Base-by-base conservation (phyloP, 2,329 filamentous ascomycete species). In the Pestalotiopsis sp. region DNA sequence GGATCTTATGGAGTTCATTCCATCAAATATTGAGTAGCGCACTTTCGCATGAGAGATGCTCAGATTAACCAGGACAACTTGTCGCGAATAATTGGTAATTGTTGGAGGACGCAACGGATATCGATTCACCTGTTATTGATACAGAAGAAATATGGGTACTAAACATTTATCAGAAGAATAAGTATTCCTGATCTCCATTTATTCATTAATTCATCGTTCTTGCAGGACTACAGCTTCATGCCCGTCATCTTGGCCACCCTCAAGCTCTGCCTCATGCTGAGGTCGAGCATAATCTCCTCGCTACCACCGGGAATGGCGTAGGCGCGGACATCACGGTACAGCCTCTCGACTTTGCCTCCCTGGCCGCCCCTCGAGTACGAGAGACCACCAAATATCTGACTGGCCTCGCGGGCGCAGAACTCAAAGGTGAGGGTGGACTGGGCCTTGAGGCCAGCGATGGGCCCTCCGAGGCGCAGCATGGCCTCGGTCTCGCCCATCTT, bases 221-320 rank as follows among this genome's bases (percentile, higher is more conserved):
- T 23, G 14, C 17, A n/a, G 23, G 4, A 17, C 36, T 90, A 98
- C 80, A 99, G 79, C 88, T 98, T 99, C 95, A 98, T 98, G 11
- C 96, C 96, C 80, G 97, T 85, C 71, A 91, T 91, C 87, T 98
- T 91, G 75, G 94, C 93, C 67, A 99, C 96, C 80, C 90, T 91
- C 85, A 97, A 80, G 71, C 91, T 92, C 86, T 98, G 95, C 75
- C 95, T 88, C 80, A 99, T 97, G 83, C 93, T 97, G 77, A 99
- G 82, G 81, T 99, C 96, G 73, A 98, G 85, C 96, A 99, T 99
- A 73, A 99, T 99, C 87, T 99, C 96, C 84, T 99, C 95, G 73
- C 91, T 94, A 27, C 96, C 96, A 76, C 96, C 96, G 3, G 96
- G 96, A 74, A 99, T 95, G 71, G 96, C 95, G 81, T 99, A 98